Evolutionary conservation across 2,329 filamentous ascomycete genomes (phyloP), one percentile per base, ranked within the genome.

Genomic region (Aureobasidium sp.): DNA sequence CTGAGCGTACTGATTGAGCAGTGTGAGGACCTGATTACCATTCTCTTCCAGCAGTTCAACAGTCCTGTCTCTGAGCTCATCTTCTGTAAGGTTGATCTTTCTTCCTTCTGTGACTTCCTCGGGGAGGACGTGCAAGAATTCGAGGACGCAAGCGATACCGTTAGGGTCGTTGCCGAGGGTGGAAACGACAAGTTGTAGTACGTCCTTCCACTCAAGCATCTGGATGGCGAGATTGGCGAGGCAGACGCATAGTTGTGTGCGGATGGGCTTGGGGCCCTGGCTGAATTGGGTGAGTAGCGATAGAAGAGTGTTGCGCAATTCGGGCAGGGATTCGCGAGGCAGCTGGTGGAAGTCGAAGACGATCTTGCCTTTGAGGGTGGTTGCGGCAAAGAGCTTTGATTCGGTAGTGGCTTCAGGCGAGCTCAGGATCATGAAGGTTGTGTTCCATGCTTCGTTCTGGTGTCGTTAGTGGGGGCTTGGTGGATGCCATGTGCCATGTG

Each of bases 61-160:
- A 67, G 94, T 97, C 80, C 94, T 89, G 70, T 83, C 81, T 67
- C 81, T 83, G 74, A 99, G 84, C 76, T 97, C 93, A 80, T 97
- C 92, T 89, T 99, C 94, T 86, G 91, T 92, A 79, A 99, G 84
- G 83, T 91, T 96, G 83, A 99, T 97, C 81, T 97, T 99, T 78
- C 94, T 91, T 79, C 94, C 94, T 83, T 99, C 93, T 69, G 90
- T 97, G 72, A 99, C 94, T 83, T 99, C 94, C 82, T 99, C 94
- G 62, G 94, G 94, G 67, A 99, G 86, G 70, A 99, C 92, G 75
- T 91, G 91, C 67, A 99, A 82, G 76, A 99, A 99, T 76, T 99
- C 94, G 71, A 99, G 82, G 70, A 97, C 89, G 74, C 89, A 94
- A 66, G 91, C 86, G 69, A 94, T 86, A 73, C 88, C 91, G 71